These are phyloP conservation scores for Sporothrix curviconia DNA, from an alignment of 2,329 filamentous ascomycete genomes.

Conservation along the genomic window DNA sequence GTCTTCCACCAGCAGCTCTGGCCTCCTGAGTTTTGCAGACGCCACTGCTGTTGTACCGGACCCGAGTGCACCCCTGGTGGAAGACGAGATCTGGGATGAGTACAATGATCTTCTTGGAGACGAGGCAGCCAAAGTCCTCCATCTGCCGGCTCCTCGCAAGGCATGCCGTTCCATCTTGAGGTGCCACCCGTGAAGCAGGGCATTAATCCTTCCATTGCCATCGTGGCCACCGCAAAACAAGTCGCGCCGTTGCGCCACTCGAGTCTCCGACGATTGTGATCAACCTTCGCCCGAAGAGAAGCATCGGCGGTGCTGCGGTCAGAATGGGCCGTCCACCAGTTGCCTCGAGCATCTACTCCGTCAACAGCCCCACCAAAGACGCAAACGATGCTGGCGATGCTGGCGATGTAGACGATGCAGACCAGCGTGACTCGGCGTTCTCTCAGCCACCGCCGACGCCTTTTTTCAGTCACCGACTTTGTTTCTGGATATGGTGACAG, in stretches of 20 bases:
- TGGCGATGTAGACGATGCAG: conserved; percentile 43
- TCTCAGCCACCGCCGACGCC: conserved; percentile 35
- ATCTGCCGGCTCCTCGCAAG: conserved; percentile 51
- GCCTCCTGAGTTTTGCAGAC: conserved; percentile 50
- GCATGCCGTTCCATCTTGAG: conserved; percentile 51
- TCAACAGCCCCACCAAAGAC: conserved; percentile 37
- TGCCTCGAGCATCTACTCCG: conserved; percentile 46
- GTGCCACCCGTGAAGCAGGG: conserved; percentile 31
- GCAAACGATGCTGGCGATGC: conserved; percentile 44
- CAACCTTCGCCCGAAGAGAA: conserved; percentile 8
- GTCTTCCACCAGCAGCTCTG: conserved; percentile 55
- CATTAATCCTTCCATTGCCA: not conserved
- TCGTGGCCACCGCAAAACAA: not conserved
- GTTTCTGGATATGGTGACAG: conserved; percentile 34
- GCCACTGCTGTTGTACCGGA: conserved; percentile 62
- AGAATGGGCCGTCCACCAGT: conserved; percentile 26
- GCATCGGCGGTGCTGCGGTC: conserved; percentile 13
- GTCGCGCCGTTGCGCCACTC: conserved; percentile 26
- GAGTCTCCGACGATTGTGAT: conserved; percentile 39
- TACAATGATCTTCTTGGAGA: conserved; percentile 84
- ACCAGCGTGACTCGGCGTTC: conserved; percentile 23
- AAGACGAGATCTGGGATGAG: conserved; percentile 92
- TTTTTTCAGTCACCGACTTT: conserved; percentile 38
- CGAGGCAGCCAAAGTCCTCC: conserved; percentile 38
- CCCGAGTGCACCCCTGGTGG: conserved; percentile 55